Evolutionary conservation across 1,284 basidiomycete species (phyloP), one percentile per base, ranked within the genome.

Genomic region (Ustilago trichophora): DNA sequence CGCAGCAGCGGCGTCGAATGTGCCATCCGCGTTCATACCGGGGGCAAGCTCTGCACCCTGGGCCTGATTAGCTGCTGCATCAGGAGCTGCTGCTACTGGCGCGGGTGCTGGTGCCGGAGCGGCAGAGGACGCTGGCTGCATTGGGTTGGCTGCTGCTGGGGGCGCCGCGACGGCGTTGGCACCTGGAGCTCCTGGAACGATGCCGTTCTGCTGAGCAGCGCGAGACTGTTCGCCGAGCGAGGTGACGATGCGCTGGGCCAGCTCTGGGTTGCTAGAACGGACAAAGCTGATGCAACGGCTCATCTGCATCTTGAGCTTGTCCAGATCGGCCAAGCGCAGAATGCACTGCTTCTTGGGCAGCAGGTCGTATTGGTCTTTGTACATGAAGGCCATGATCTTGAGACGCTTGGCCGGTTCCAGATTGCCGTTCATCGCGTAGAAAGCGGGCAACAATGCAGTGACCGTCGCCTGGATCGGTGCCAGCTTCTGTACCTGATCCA

Each of bases 321-420:
- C 77, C 31, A 80, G 55, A 43, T 80, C 78, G 18, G 59, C 55
- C 22, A 68, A 36, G 13, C 71, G 63, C 22, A 80, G 51, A 36
- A 78, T 76, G 58, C 73, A 77, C 50, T 78, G 65, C 33, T 69
- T 58, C 48, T 60, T 59, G 25, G 72, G 52, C 34, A 76, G 43
- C 36, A 79, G 37, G 19, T 72, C 77, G 43, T 73, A 51, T 51
- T 80, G 78, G 42, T 80, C 78, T 33, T 73, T 66, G 62, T 79
- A 73, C 73, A 80, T 77, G 65, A 58, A 80, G 2, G 72, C 66
- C 78, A 80, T 80, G 32, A 79, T 76, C 57, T 78, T 80, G 40
- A 78, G 70, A 25, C 77, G 65, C 55, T 77, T 75, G 6, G 77
- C 75, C 2, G 77, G 66, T 38, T 78, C 77, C 16, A 80, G 26